Conservation (phyloP, 208 protist species). For the Porcisia deanei region DNA sequence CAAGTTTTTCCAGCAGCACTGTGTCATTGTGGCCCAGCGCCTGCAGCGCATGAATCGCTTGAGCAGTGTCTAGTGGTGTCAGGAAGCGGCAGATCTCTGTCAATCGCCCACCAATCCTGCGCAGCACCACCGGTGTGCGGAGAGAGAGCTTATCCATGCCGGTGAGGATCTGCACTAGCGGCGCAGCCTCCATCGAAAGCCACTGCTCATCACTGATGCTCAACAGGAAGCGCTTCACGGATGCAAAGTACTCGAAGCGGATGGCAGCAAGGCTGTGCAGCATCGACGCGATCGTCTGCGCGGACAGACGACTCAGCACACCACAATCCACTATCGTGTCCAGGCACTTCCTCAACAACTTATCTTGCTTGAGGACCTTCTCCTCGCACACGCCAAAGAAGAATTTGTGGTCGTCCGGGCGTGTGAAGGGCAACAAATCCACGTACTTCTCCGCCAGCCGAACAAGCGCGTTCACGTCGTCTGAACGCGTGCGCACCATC, state of each 20-base stretch:
- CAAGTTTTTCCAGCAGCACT: conserved; percentile 50
- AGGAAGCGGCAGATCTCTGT: conserved; percentile 50
- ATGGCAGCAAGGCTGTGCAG: conserved; percentile 73
- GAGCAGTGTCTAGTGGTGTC: conserved; percentile 56
- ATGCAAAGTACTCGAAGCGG: conserved; percentile 75
- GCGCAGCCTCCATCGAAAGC: conserved; percentile 68
- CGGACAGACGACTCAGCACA: conserved; percentile 50
- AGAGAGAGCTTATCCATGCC: conserved; percentile 65
- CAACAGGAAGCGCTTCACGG: conserved; percentile 62
- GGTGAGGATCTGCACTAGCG: conserved; percentile 67
- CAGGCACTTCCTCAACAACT: conserved; percentile 71
- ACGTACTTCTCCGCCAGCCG: conserved; percentile 65
- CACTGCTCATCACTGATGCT: conserved; percentile 80
- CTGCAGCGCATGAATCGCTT: conserved; percentile 68
- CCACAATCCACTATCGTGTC: conserved; percentile 52
- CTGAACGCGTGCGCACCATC: conserved; percentile 66
- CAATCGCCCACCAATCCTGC: conserved; percentile 45
- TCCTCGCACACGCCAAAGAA: conserved; percentile 87
- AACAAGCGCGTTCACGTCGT: conserved; percentile 44
- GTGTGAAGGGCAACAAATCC: conserved; percentile 45
- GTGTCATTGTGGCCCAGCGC: conserved; percentile 59
- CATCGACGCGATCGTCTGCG: conserved; percentile 65
- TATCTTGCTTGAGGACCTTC: conserved; percentile 88
- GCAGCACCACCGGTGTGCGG: conserved; percentile 48
- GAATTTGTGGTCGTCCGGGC: conserved; percentile 83